Evolutionary conservation across 768 basidiomycete genomes (phyloP).

Genomic region (Pilatotrama ljubarskyi): DNA sequence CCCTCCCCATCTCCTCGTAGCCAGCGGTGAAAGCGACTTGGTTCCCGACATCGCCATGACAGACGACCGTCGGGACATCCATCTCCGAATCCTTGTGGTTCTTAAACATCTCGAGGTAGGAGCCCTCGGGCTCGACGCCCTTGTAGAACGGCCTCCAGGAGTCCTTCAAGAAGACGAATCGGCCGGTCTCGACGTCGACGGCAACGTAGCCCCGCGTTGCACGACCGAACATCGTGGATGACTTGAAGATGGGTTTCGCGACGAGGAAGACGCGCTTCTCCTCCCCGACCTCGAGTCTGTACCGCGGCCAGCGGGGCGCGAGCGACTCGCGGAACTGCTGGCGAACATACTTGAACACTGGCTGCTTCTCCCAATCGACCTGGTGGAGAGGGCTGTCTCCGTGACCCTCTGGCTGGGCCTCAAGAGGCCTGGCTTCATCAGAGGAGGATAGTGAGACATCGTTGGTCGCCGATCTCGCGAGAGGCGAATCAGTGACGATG

Average conservation of each 20-base stretch:
- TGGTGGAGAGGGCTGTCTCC: no score
- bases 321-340: neutral
- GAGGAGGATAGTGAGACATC: no score
- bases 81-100: neutral
- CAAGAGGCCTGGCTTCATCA: no score
- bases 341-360: neutral
- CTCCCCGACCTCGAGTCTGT: neutral
- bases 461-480: no score
- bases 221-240: slow-evolving; percentile 1
- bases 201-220: slow-evolving; percentile 18
- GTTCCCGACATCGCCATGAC: slow-evolving; percentile 2
- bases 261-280: neutral
- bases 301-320: neutral
- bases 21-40: neutral
- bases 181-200: neutral
- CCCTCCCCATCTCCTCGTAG: neutral
- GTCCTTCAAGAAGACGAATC: slow-evolving; percentile 20
- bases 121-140: slow-evolving; percentile 1
- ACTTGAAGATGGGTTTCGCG: neutral
- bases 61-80: neutral
- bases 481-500: no score
- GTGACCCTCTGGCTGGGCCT: no score
- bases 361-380: no score
- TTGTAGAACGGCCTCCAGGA: slow-evolving; percentile 7
- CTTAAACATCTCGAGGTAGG: neutral